Evolutionary conservation across 352 stramenopile species (phyloP), one percentile per base, ranked within the genome.

Genomic region (Thraustotheca clavata): DNA sequence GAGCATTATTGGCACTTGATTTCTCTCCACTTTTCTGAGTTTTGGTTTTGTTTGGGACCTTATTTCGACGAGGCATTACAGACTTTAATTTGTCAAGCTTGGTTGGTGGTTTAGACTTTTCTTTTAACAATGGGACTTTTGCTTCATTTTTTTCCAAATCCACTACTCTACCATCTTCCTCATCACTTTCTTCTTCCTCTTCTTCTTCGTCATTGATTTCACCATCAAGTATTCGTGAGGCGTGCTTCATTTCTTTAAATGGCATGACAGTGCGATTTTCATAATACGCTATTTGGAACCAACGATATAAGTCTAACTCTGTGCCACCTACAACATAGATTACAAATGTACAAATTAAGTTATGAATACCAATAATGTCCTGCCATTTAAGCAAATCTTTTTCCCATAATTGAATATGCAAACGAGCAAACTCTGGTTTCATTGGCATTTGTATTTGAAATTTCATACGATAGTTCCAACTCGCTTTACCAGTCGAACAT

Each of bases 321-420:
- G 81, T 79, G 43, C 96, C 88, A 2, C 85, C 57, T 65, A 32
- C 5, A 41, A n/a, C 11, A 0, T 18, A 16, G 8, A 62, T 20
- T 16, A 29, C 16, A n/a, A 2, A 14, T 24, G 43, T 29, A 29
- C 6, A 50, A 6, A 12, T 11, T 6, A 14, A 24, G 2, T 3
- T 31, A 22, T 16, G 16, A 43, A n/a, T 52, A 65, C 57, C 91
- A 24, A 97, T 76, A 22, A 94, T 71, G 60, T 97, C 89, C 57
- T 95, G 96, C 80, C 82, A 96, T 67, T 97, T 97, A 39, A 96
- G 66, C 5, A 97, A 61, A 63, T 98, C 91, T 60, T 95, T 90
- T 62, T 98, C 89, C 91, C 91, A 98, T 8, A 97, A 70, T 65
- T 97, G 89, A 12, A 97, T 68, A 59, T 96, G 84, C 33, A 97